Evolutionary conservation across 257 asterid genomes (phyloP).

Genomic region (Plectranthus barbatus): DNA sequence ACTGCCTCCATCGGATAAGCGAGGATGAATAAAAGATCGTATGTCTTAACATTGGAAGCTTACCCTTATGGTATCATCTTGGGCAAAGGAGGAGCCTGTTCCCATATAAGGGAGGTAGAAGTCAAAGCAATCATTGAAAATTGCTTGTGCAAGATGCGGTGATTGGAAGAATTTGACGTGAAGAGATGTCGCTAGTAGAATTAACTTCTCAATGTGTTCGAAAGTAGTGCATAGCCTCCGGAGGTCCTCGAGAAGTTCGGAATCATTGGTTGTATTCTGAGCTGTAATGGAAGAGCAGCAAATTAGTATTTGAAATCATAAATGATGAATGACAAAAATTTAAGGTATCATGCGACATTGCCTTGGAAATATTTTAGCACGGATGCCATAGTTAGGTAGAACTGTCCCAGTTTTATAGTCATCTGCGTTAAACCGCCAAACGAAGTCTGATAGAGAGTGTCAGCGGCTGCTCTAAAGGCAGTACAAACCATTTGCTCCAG

Average conservation of each 20-base stretch:
- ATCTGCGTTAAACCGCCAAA: conserved; percentile 61
- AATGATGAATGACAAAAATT: background rate
- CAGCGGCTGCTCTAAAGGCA: conserved; percentile 83
- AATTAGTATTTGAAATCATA: background rate
- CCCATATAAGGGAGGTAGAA: conserved; percentile 67
- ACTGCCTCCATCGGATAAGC: too few relatives aligned
- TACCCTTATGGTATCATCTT: conserved; percentile 43
- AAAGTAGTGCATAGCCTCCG: conserved; percentile 55
- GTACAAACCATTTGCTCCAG: conserved; percentile 87
- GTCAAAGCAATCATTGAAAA: conserved; percentile 58
- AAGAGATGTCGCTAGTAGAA: conserved; percentile 65
- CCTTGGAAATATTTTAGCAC: conserved; percentile 52
- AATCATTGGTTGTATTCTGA: conserved; percentile 25
- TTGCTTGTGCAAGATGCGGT: conserved; percentile 57
- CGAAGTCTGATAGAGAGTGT: conserved; percentile 61
- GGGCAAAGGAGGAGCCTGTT: conserved; percentile 30
- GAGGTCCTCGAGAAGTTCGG: conserved; percentile 58
- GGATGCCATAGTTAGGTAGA: conserved; percentile 68
- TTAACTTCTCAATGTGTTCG: conserved; percentile 69
- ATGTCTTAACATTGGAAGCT: background rate
- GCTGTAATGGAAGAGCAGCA: conserved; percentile 39
- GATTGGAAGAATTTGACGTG: conserved; percentile 66
- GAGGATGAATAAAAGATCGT: too few relatives aligned
- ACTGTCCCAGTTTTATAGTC: conserved; percentile 60
- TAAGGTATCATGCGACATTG: conserved; percentile 12